Base-by-base conservation (phyloP, 306 rosid genomes). In the Inga laurina region DNA sequence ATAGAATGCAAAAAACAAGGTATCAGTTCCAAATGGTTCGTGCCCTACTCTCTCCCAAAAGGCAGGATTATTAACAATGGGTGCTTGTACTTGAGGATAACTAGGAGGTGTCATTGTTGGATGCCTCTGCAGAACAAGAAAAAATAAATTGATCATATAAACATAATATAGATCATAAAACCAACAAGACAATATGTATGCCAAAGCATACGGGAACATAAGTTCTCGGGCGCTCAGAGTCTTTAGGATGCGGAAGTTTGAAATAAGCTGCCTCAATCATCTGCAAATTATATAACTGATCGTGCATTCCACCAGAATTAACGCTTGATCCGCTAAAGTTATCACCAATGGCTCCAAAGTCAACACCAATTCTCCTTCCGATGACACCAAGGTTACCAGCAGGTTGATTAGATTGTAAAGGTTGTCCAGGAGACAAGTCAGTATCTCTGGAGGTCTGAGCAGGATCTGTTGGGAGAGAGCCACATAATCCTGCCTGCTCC, bases 61-160 rank as follows among this genome's bases (percentile, higher is more conserved):
- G 78, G 91, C 98, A 57, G 98, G 99, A 89, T 97, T 92, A 81
- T 91, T 91, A 74, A 97, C 96, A 79, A 91, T 90, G 32, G 98
- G 97, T 48, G 97, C 97, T 82, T 97, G 97, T 48, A 88, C 95
- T 92, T 97, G 98, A 75, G 99, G 99, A 84, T 89, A 97, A 90
- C 92, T 88, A 21, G 90, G 70, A 86, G 98, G 99, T 79, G 97
- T 94, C 57, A 84, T 75, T 82, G 94, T 70, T 18, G 97, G 98
- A 64, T 92, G 97, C 85, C 92, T 91, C 98, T 93, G 89, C 51
- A 82, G 51, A 88, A 52, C 79, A 35, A 75, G 30, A 5, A 46
- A 71, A 45, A 97, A 2, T n/a, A 44, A 62, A 44, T 18, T 45
- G 34, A 39, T 49, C n/a, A 35, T 34, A 62, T 72, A 57, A 72